Percentiles rank a stretch among this genome's conserved stretches.
These are phyloP conservation scores for Xylaria sp. DNA, from an alignment of 2,329 filamentous ascomycete genomes.

Conservation along the genomic window DNA sequence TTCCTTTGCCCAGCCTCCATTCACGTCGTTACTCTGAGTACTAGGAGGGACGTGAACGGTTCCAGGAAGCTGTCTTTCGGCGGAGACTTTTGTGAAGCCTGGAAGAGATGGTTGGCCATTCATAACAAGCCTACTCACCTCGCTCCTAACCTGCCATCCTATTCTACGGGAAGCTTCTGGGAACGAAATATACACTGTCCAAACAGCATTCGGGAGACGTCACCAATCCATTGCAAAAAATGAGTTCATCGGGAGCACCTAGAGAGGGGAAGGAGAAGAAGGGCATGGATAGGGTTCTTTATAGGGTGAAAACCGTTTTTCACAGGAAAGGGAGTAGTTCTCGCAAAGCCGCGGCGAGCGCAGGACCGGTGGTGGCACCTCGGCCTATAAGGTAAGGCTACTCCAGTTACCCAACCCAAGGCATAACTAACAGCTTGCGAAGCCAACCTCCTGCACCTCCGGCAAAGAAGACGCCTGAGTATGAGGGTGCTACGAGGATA, in stretches of 20 bases:
- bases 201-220: conserved; percentile 2
- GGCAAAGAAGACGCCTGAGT: conserved; percentile 39
- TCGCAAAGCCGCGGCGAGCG: conserved; percentile 36
- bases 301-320: conserved; percentile 62
- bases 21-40: neutral
- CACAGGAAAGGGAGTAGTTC: conserved; percentile 55
- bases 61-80: neutral
- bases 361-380: conserved; percentile 31
- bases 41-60: neutral
- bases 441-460: conserved; percentile 41
- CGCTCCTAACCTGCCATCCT: conserved; percentile 4
- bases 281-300: conserved; percentile 60
- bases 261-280: conserved; percentile 55
- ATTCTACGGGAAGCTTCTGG: conserved; percentile 9
- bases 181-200: conserved; percentile 13
- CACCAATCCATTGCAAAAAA: conserved; percentile 30
- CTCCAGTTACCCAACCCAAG: neutral
- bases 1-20: neutral
- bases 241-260: conserved; percentile 44
- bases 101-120: conserved; percentile 27
- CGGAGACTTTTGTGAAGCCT: neutral
- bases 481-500: conserved; percentile 53
- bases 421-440: conserved; percentile 34
- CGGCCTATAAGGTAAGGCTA: conserved; percentile 41
- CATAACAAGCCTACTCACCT: conserved; percentile 24